Evolutionary conservation across 306 rosid species (phyloP), one percentile per base, ranked within the genome.

Genomic region (apple (Malus domestica)): DNA sequence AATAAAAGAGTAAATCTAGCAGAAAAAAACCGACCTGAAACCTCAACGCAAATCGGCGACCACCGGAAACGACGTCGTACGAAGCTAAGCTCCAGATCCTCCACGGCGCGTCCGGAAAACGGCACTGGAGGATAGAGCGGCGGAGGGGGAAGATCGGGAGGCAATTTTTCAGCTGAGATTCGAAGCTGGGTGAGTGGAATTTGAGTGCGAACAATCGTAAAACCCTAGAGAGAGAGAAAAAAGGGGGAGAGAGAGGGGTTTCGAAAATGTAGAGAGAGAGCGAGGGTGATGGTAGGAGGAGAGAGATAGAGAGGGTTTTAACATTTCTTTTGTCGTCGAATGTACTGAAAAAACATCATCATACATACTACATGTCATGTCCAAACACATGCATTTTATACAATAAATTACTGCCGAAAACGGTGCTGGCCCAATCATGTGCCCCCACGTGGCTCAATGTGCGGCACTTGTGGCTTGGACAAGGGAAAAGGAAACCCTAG

Each of bases 221-320:
- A 96, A 90, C 92, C 96, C 97, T 95, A 96, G 89, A 88, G 89
- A 87, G 86, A 84, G 79, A 75, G 42, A 38, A 19, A 71, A 76
- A 71, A 76, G 73, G 65, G 72, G 72, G 80, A 29, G 76, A 51
- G 81, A 74, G 79, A 75, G 68, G 75, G 32, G 70, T 78, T 76
- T 73, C 85, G 83, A 80, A 51, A 51, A 30, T 72, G 67, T 68
- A n/a, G 86, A 86, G 87, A 86, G 83, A 86, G 64, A 86, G 83
- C 84, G 64, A 68, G 69, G 55, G 78, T 29, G 71, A 71, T 77
- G 32, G 42, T 44, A 67, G 1, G 72, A 30, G 66, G 78, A 57
- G 89, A 77, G 86, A 85, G 90, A 27, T 77, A 35, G 76, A 35
- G 81, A 74, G 80, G 71, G 80, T 78, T 85, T 83, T 84, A 85